Base-by-base conservation (phyloP, 768 basidiomycete genomes). In the Dendrothele bispora region DNA sequence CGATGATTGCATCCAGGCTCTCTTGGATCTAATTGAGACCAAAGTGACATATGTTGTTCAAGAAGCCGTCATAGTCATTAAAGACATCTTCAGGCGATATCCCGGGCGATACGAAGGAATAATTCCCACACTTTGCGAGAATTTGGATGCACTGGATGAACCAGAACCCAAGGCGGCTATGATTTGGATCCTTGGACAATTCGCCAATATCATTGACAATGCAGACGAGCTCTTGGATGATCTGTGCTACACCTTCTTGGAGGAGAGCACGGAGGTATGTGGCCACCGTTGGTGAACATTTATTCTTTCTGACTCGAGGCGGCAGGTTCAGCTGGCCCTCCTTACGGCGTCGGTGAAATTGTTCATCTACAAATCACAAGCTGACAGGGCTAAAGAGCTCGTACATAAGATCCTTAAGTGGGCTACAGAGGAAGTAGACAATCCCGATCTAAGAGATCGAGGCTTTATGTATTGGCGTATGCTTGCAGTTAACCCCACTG, bases 401-500 rank as follows among this genome's bases (percentile, higher is more conserved):
- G 89, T 98, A 7, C 91, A 93, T 62, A 97, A 94, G 61, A 89
- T 98, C 5, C 75, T 99, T 36, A 98, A 98, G 62, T 92, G 91
- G 86, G 86, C 93, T 11, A 99, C 97, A 6, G 95, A 99, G 64
- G 91, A 97, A 55, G 84, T 97, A 46, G 97, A 99, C 64, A 99
- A 99, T 61, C 97, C 97, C 7, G 97, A 99, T 72, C 74, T 99
- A 18, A 81, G 97, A 27, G 97, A 99, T 66, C 77, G 97, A 52
- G 97, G 97, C 3, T 98, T 95, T 73, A 98, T 99, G 89, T 99
- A 98, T 69, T 99, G 97, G 97, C 84, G 97, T 30, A 78, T 99
- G 70, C 79, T 98, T 37, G 95, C 95, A 7, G 86, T 93, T 58
- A 93, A 97, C 61, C 93, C 95, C 2, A 71, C 84, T 7, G 86